Evolutionary conservation across 2,329 filamentous ascomycete genomes (phyloP), one percentile per base, ranked within the genome.

Genomic region (Fusarium ramigenum): DNA sequence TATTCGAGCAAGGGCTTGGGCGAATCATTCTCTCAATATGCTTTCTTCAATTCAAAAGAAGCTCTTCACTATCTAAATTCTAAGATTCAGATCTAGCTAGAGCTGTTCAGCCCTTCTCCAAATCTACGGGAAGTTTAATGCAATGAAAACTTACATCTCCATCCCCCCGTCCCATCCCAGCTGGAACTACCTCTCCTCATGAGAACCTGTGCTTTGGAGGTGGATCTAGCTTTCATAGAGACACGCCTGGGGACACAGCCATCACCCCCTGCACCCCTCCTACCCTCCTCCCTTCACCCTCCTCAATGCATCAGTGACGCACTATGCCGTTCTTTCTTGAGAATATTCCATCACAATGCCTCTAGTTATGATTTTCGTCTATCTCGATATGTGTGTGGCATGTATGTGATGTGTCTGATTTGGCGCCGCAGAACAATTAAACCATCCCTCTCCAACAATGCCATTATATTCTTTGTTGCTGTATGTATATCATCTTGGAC

Each of bases 251-350:
- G 46, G 58, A 30, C 34, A 21, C 7, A 4, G 4, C 15, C 4
- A 5, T 12, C 47, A 60, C 34, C 9, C 64, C 65, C 43, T 54
- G 47, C 65, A n/a, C 59, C 65, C 54, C 67, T 46, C 23, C 23
- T 19, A 25, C 18, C n/a, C 42, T 57, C 30, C 34, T 52, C 39
- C 36, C 25, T 39, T 36, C 37, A n/a, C 53, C 37, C 49, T 57
- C 66, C 57, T 63, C 42, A 57, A 65, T 70, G 66, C 60, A 60
- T 28, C 60, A 56, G 60, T 70, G 67, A 69, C 67, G 67, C 67
- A 70, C 67, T 25, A 50, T 69, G 39, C 52, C 53, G 46, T 69
- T 49, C 53, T 57, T 60, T 63, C 61, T 63, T 61, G 57, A 42
- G 49, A 37, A 49, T 43, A 43, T 64, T 59, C 66, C 66, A 69